Evolutionary conservation across 805 yeast species (phyloP).

Genomic region (Wickerhamiella lipophila): DNA sequence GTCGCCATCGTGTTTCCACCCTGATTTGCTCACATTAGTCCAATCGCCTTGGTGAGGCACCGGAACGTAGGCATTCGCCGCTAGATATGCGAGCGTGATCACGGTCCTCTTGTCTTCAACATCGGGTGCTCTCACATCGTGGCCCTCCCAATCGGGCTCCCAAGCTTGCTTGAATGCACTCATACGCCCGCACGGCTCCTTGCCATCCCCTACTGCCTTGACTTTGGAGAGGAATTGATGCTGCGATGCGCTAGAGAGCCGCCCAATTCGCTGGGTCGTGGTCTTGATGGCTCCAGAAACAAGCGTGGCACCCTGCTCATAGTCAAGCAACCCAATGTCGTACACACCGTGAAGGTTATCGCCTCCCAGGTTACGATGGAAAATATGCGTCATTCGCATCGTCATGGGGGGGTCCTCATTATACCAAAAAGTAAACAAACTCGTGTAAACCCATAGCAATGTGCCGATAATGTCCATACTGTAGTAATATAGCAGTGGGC

Average conservation of each 20-base stretch:
- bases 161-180: not conserved
- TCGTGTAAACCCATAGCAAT: constrained; percentile 5
- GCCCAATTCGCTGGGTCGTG: not conserved
- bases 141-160: constrained; percentile 1
- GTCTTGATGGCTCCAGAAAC: constrained; percentile 1
- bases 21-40: constrained; percentile 51
- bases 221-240: constrained; percentile 3
- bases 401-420: not conserved
- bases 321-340: constrained; percentile 7
- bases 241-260: not conserved
- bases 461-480: not conserved
- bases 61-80: constrained; percentile 82
- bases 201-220: constrained; percentile 4
- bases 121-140: constrained; percentile 50
- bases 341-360: constrained; percentile 7
- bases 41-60: constrained; percentile 73
- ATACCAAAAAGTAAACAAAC: not conserved
- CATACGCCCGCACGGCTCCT: constrained; percentile 5
- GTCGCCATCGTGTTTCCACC: constrained; percentile 42
- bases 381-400: constrained; percentile 12
- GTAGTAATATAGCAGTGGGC: not conserved
- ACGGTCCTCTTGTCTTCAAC: constrained; percentile 62
- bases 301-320: constrained; percentile 3
- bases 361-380: constrained; percentile 14
- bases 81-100: constrained; percentile 64